phyloP scores from a whole-genome alignment of 2,329 filamentous ascomycete species.

The Ascochyta clinopodiicola region DNA sequence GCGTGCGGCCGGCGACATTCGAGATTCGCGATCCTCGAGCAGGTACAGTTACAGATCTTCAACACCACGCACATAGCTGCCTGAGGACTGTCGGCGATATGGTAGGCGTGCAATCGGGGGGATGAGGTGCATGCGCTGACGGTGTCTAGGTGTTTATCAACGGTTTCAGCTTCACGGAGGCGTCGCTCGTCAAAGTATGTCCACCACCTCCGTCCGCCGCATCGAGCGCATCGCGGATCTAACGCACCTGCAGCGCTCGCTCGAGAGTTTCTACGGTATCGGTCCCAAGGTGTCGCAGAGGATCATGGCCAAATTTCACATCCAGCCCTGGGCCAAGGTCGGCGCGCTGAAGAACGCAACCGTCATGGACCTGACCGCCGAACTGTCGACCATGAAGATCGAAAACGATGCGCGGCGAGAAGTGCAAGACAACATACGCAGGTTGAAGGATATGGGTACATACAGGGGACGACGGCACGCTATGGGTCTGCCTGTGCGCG shows the following conservation, averaged over 20 bases:
- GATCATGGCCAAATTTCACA: conserved; percentile 87
- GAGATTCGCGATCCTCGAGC: conserved; percentile 25
- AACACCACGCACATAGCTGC: conserved; percentile 25
- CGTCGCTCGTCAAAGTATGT: conserved; percentile 79
- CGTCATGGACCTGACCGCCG: conserved; percentile 80
- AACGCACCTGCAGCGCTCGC: conserved; percentile 63
- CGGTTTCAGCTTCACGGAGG: conserved; percentile 84
- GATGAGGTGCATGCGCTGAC: conserved; percentile 17
- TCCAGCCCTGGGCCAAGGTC: conserved; percentile 82
- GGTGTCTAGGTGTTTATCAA: conserved; percentile 76
- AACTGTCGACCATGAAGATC: conserved; percentile 89
- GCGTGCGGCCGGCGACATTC: conserved; percentile 12
- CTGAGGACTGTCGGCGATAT: conserved; percentile 28
- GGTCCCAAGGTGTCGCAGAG: conserved; percentile 59
- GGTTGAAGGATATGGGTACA: conserved; percentile 87
- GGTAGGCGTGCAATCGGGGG: conserved; percentile 26
- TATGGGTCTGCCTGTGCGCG: conserved; percentile 88
- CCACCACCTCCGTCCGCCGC: conserved; percentile 23
- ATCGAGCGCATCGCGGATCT: conserved; percentile 35
- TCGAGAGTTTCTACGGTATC: conserved; percentile 57
- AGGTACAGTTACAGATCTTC: conserved; percentile 22
- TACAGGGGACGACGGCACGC: conserved; percentile 91
- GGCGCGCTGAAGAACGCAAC: conserved; percentile 77
- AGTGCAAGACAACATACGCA: conserved; percentile 82
- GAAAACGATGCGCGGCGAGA: conserved; percentile 84